A percentile compares a stretch with the other conserved stretches of the same genome.
Conservation (phyloP, 306 rosid species). For the Ziziphus jujuba region DNA sequence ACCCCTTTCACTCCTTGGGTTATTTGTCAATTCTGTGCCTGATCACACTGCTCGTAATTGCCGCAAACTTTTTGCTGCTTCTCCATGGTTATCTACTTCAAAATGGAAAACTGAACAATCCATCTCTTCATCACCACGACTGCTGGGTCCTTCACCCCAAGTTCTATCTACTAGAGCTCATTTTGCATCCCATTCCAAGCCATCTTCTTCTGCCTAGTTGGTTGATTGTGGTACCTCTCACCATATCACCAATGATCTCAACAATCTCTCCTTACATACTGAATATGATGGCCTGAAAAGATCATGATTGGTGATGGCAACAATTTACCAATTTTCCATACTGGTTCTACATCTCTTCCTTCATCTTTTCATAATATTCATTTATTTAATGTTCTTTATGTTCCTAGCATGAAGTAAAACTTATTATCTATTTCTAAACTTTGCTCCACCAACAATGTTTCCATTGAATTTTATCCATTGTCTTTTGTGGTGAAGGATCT, state of each 20-base stretch:
- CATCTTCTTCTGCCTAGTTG: background rate
- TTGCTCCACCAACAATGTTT: background rate
- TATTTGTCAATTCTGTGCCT: too few species aligned
- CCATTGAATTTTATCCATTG: background rate
- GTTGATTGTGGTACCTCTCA: background rate
- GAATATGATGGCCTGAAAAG: background rate
- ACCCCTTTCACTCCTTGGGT: too few species aligned
- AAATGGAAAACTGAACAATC: too few species aligned
- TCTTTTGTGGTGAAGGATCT: background rate
- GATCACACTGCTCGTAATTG: too few species aligned
- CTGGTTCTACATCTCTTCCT: too few species aligned
- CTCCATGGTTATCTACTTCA: background rate
- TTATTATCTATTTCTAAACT: background rate
- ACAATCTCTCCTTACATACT: background rate
- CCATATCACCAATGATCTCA: background rate
- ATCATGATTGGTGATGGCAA: too few species aligned
- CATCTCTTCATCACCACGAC: too few species aligned
- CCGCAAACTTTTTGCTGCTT: background rate
- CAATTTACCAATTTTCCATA: too few species aligned
- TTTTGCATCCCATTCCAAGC: background rate
- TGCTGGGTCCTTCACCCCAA: too few species aligned
- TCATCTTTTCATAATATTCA: too few species aligned
- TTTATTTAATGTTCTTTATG: background rate
- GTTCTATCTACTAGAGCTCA: too few species aligned
- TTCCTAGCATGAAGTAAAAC: background rate